A percentile compares a stretch with the other conserved stretches of the same genome.
Conservation (phyloP, 2,329 filamentous ascomycete species). For the Botrytis byssoidea region DNA sequence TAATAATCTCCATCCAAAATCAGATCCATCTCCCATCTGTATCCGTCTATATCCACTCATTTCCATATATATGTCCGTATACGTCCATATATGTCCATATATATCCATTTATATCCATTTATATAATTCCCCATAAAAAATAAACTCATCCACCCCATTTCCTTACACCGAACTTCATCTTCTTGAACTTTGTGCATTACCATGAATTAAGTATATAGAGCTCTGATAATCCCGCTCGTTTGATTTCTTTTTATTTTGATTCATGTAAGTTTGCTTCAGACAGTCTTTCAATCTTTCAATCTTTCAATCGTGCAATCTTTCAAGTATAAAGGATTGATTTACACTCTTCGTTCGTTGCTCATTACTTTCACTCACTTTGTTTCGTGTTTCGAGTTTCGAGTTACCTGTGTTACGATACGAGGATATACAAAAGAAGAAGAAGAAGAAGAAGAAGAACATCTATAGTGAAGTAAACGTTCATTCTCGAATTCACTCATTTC, state of each 20-base stretch:
- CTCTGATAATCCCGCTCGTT: neutral
- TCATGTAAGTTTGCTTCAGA: neutral
- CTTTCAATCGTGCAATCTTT: neutral
- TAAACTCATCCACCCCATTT: neutral
- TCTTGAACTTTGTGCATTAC: neutral
- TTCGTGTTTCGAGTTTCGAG: neutral
- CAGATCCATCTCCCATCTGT: too few relatives aligned
- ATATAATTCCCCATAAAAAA: neutral
- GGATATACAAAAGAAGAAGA: too few relatives aligned
- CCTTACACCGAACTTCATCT: neutral
- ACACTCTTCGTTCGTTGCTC: neutral
- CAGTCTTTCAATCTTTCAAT: neutral
- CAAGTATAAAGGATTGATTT: neutral
- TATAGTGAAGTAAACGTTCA: neutral
- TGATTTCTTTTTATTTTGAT: neutral
- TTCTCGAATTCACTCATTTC: conserved; percentile 1
- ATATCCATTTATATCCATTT: too few relatives aligned
- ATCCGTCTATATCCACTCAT: neutral
- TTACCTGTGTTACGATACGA: neutral
- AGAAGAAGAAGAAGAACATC: neutral
- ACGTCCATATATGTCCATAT: neutral
- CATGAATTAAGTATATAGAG: neutral
- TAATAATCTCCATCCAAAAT: neutral
- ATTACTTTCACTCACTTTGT: neutral
- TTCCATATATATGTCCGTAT: neutral